Percentiles rank a stretch among this genome's conserved stretches.
Conservation (phyloP, 2,329 filamentous ascomycete species). For the Thielaviopsis ethacetica region DNA sequence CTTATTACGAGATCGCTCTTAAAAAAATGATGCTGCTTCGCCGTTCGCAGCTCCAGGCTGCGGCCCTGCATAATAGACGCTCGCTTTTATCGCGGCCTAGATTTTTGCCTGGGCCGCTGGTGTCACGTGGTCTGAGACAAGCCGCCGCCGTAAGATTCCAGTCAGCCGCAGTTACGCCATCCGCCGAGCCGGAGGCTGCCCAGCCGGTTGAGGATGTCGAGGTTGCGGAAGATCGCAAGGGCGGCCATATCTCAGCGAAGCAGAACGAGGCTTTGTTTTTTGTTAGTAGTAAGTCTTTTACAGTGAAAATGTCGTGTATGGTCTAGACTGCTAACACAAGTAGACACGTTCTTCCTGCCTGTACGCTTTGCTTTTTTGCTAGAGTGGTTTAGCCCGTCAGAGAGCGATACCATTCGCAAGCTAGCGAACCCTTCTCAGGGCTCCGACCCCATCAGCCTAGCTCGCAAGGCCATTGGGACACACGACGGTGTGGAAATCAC, state of each 20-base stretch:
- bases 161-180: conserved; percentile 12
- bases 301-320: not conserved
- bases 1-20: too few relatives aligned
- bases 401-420: conserved; percentile 19
- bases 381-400: conserved; percentile 9
- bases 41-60: conserved; percentile 4
- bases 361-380: conserved; percentile 7
- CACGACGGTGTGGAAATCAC: conserved; percentile 52
- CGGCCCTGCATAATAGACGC: not conserved
- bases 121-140: not conserved
- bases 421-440: conserved; percentile 32
- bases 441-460: conserved; percentile 37
- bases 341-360: conserved; percentile 9
- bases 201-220: conserved; percentile 10
- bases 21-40: conserved; percentile 9
- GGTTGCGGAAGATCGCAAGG: conserved; percentile 42
- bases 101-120: not conserved
- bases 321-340: not conserved
- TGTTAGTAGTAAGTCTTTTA: conserved; percentile 61
- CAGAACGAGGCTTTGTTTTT: conserved; percentile 74
- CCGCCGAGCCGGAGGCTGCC: conserved; percentile 2
- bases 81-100: conserved; percentile 3
- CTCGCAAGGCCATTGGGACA: conserved; percentile 46
- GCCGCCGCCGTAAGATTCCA: conserved; percentile 12
- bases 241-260: conserved; percentile 64